phyloP scores from a whole-genome alignment of 495 filamentous ascomycete genomes.

The Tuber borchii region DNA sequence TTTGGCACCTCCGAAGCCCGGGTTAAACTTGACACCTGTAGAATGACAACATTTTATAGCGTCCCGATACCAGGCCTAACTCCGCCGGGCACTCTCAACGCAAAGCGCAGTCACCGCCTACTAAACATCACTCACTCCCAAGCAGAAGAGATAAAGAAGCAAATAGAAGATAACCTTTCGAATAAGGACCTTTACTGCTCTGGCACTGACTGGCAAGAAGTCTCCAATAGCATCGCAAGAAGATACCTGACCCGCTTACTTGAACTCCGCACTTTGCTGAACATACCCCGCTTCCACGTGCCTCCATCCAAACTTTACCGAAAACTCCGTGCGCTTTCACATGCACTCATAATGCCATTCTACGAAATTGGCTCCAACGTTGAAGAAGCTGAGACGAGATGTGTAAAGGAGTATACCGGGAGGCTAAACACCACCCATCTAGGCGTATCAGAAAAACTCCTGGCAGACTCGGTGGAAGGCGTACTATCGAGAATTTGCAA shows the following conservation, averaged over 20 bases:
- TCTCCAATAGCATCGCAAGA: slow-evolving; percentile 16
- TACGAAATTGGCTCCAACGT: neutral
- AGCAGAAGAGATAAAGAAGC: slow-evolving; percentile 11
- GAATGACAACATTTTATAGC: slow-evolving; percentile 26
- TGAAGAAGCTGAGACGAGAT: slow-evolving; percentile 11
- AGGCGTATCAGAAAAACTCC: slow-evolving; percentile 12
- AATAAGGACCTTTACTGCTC: slow-evolving; percentile 14
- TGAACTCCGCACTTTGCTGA: slow-evolving; percentile 10
- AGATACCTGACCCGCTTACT: slow-evolving; percentile 16
- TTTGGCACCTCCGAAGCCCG: slow-evolving; percentile 11
- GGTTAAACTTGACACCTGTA: slow-evolving; percentile 20
- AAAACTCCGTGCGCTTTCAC: slow-evolving; percentile 8
- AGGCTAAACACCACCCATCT: slow-evolving; percentile 3
- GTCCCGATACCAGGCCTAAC: slow-evolving; percentile 6
- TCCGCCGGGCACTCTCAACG: slow-evolving; percentile 8
- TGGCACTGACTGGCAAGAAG: slow-evolving; percentile 20
- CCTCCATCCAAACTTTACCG: neutral
- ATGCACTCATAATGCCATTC: slow-evolving; percentile 22
- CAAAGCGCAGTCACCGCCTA: slow-evolving; percentile 16
- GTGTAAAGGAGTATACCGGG: slow-evolving; percentile 18
- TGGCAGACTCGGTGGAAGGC: slow-evolving; percentile 11
- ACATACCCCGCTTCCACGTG: neutral
- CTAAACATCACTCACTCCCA: slow-evolving; percentile 9
- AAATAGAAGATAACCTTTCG: slow-evolving; percentile 13
- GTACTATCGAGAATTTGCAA: slow-evolving; percentile 20